Conservation (phyloP, 805 yeast species). For the Hanseniaspora pseudoguilliermondii region DNA sequence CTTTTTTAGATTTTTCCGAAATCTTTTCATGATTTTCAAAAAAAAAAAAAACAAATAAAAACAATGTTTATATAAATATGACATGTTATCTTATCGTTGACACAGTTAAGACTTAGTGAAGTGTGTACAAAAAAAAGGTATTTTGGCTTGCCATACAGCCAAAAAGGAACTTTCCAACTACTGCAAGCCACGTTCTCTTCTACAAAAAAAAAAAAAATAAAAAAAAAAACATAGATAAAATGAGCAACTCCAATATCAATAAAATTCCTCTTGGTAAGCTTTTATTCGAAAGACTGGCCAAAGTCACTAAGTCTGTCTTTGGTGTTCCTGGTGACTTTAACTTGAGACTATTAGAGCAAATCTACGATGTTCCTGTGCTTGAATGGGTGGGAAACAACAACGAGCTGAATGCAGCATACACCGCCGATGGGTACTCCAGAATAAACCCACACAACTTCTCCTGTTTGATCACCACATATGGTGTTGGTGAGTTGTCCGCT, state of each 20-base stretch:
- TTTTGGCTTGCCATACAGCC: not conserved
- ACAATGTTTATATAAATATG: too few species aligned
- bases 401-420: constrained; percentile 79
- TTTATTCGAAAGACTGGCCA: constrained; percentile 44
- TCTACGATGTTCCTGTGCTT: constrained; percentile 33
- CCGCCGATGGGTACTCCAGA: constrained; percentile 82
- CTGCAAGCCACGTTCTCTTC: too few species aligned
- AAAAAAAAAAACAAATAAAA: too few species aligned
- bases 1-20: not conserved
- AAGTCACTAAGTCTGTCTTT: constrained; percentile 49
- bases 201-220: not conserved
- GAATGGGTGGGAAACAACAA: constrained; percentile 74
- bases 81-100: too few species aligned
- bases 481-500: constrained; percentile 83
- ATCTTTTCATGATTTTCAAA: not conserved
- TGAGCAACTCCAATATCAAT: not conserved
- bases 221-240: not conserved
- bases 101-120: too few species aligned
- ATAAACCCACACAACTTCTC: constrained; percentile 45
- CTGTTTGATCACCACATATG: constrained; percentile 55
- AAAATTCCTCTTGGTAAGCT: constrained; percentile 50
- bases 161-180: too few species aligned
- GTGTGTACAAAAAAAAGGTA: too few species aligned
- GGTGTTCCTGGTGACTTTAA: constrained; percentile 78
- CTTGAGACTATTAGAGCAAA: constrained; percentile 51